A percentile compares a stretch with the other conserved stretches of the same genome.
These are phyloP conservation scores for Lizanozyma gosingica DNA, from an alignment of 1,139 yeast genomes.

Conservation along the genomic window DNA sequence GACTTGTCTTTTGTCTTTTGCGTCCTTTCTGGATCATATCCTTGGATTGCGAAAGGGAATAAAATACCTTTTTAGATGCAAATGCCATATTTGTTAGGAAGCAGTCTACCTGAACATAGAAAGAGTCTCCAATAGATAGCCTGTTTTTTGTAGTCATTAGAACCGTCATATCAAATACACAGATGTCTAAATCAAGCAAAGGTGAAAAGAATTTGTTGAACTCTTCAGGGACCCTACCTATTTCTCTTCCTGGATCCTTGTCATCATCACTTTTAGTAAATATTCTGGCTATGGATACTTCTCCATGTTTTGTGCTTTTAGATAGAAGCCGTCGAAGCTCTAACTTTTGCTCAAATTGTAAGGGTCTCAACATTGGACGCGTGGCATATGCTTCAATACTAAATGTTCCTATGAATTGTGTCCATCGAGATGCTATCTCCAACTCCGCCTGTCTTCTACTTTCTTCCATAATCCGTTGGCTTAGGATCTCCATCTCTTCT, in stretches of 20 bases:
- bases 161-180: slow-evolving; percentile 49
- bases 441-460: background rate
- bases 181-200: slow-evolving; percentile 47
- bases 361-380: slow-evolving; percentile 51
- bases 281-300: slow-evolving; percentile 8
- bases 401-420: slow-evolving; percentile 54
- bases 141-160: slow-evolving; percentile 48
- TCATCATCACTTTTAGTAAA: slow-evolving; percentile 13
- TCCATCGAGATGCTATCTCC: slow-evolving; percentile 13
- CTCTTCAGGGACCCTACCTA: slow-evolving; percentile 73
- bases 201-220: slow-evolving; percentile 64
- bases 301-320: slow-evolving; percentile 8
- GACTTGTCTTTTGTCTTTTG: slow-evolving; percentile 5
- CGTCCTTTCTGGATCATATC: slow-evolving; percentile 6
- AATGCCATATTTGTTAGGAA: slow-evolving; percentile 49
- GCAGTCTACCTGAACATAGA: slow-evolving; percentile 56
- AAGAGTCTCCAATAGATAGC: slow-evolving; percentile 65
- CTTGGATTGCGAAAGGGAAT: slow-evolving; percentile 1
- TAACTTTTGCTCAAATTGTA: slow-evolving; percentile 42
- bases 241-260: slow-evolving; percentile 34
- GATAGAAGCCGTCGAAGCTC: slow-evolving; percentile 27
- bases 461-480: background rate
- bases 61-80: slow-evolving; percentile 8
- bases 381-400: slow-evolving; percentile 81
- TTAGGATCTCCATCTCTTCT: background rate